These are phyloP conservation scores for Stephania yunnanensis DNA, from an alignment of 164 flowering plant species.

Conservation along the genomic window DNA sequence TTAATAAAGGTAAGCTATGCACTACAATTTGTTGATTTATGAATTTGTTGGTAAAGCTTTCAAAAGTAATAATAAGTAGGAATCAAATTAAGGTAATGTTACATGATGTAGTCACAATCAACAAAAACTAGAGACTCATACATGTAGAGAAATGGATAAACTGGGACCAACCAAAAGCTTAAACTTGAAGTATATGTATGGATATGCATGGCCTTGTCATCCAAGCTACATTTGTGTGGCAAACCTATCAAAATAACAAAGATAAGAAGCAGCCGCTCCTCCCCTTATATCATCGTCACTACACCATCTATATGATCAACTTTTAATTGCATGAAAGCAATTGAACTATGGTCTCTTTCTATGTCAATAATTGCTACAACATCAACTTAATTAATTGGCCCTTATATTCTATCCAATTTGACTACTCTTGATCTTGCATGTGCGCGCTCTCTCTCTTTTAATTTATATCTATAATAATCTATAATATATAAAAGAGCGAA, in stretches of 20 bases:
- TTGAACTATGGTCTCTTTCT: not conserved
- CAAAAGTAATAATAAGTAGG: not conserved
- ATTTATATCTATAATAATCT: too few species aligned
- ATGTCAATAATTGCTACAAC: not conserved
- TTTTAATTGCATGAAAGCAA: slow-evolving; percentile 9
- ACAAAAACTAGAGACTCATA: not conserved
- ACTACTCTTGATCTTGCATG: too few species aligned
- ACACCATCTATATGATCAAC: too few species aligned
- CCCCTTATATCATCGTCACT: not conserved
- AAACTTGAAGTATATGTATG: not conserved
- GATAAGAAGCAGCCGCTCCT: not conserved
- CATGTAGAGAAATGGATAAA: slow-evolving; percentile 3
- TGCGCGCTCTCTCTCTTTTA: too few species aligned
- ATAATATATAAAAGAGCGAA: too few species aligned
- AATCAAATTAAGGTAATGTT: not conserved
- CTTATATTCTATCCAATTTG: too few species aligned
- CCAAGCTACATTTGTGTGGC: slow-evolving; percentile 9
- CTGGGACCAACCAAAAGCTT: slow-evolving; percentile 2
- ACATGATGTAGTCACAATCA: too few species aligned
- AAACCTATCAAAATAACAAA: slow-evolving; percentile 4
- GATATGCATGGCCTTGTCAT: slow-evolving; percentile 6
- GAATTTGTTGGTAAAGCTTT: not conserved
- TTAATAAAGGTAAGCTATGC: not conserved
- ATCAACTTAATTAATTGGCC: too few species aligned
- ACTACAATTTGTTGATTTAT: not conserved